phyloP scores from a whole-genome alignment of 1,284 basidiomycete species.

The Ustilago hordei region DNA sequence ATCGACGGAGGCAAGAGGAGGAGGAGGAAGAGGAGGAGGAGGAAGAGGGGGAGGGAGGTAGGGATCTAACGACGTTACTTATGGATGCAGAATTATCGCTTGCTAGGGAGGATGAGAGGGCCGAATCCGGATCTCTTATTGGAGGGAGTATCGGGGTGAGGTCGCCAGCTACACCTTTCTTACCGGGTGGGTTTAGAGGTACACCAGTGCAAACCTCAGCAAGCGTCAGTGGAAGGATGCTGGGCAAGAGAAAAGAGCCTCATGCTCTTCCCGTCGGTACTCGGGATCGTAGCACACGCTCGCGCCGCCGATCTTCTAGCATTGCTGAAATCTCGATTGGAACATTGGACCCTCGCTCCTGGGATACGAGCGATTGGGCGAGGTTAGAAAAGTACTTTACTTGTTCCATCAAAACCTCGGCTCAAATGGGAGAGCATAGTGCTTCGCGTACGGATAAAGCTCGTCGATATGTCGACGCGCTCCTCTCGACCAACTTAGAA shows the following conservation, averaged over 20 bases:
- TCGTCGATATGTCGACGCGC: conserved; percentile 18
- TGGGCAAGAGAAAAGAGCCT: neutral
- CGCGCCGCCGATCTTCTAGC: conserved; percentile 10
- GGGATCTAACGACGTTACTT: conserved; percentile 41
- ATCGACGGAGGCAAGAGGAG: conserved; percentile 3
- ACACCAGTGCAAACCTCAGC: conserved; percentile 1
- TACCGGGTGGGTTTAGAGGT: conserved; percentile 46
- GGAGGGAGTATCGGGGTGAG: conserved; percentile 15
- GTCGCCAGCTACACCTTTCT: conserved; percentile 40
- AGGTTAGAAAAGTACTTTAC: conserved; percentile 51
- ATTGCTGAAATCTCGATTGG: neutral
- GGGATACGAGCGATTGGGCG: conserved; percentile 37
- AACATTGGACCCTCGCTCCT: conserved; percentile 22
- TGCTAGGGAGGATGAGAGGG: conserved; percentile 27
- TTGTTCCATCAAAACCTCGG: conserved; percentile 14
- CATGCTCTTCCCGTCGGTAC: neutral
- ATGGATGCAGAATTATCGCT: conserved; percentile 45
- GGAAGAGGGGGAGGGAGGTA: neutral
- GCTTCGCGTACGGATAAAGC: conserved; percentile 2
- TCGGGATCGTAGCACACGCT: conserved; percentile 11
- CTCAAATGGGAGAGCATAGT: neutral
- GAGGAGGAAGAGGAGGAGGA: conserved; percentile 7
- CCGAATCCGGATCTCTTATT: conserved; percentile 27
- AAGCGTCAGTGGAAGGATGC: neutral
- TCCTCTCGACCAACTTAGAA: conserved; percentile 9